A percentile compares a stretch with the other conserved stretches of the same genome.
These are phyloP conservation scores for Epichloe sylvatica DNA, from an alignment of 2,329 filamentous ascomycete species.

Conservation along the genomic window DNA sequence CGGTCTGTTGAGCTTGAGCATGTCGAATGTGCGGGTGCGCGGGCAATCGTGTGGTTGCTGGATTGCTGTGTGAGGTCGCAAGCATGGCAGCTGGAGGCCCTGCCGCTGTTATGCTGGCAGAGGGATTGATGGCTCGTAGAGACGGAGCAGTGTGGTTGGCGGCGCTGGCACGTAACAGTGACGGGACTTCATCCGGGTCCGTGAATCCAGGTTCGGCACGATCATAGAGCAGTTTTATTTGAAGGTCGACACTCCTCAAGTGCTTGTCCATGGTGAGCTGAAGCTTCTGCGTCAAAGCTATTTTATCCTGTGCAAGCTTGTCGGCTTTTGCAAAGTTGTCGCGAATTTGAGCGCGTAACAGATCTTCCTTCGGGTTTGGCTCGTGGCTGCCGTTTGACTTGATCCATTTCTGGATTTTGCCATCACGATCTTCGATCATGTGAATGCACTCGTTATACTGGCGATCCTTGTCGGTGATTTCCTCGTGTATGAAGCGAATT, in stretches of 20 bases:
- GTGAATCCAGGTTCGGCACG: conserved; percentile 47
- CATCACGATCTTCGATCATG: conserved; percentile 58
- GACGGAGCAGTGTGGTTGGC: conserved; percentile 33
- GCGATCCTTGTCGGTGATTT: conserved; percentile 67
- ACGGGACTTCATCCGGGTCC: conserved; percentile 49
- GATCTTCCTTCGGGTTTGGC: conserved; percentile 61
- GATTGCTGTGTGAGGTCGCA: conserved; percentile 22
- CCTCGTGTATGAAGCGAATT: conserved; percentile 69
- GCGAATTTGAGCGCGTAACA: conserved; percentile 49
- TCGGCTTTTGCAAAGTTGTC: conserved; percentile 58
- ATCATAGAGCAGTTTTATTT: conserved; percentile 49
- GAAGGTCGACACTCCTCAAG: conserved; percentile 45
- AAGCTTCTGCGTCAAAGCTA: conserved; percentile 52
- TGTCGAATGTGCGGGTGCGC: conserved; percentile 33
- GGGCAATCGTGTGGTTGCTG: conserved; percentile 28
- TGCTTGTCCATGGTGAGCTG: conserved; percentile 48
- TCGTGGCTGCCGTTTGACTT: conserved; percentile 61
- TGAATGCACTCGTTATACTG: conserved; percentile 54
- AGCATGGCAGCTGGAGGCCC: conserved; percentile 15
- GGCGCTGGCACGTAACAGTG: conserved; percentile 43
- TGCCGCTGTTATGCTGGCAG: conserved; percentile 20
- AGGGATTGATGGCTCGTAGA: conserved; percentile 28
- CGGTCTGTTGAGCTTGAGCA: conserved; percentile 31
- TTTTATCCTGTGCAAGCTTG: conserved; percentile 60
- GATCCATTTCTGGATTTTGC: conserved; percentile 68